phyloP scores from a whole-genome alignment of 768 basidiomycete species.

The Mycena rebaudengoi region DNA sequence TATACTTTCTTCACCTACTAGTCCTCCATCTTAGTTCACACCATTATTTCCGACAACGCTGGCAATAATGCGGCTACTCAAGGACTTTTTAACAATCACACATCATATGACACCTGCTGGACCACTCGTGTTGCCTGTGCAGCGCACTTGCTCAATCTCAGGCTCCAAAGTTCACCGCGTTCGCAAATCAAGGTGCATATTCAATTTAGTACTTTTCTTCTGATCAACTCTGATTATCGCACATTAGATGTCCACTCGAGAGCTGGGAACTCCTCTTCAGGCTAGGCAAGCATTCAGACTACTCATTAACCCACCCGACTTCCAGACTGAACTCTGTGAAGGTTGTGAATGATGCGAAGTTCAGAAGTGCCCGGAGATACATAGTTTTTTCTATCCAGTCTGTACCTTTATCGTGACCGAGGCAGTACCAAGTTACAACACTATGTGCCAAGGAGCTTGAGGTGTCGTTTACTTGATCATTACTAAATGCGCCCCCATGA shows the following conservation, averaged over 20 bases:
- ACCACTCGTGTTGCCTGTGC: constrained; percentile 9
- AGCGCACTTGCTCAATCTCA: constrained; percentile 11
- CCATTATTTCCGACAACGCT: constrained; percentile 12
- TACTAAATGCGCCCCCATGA: constrained; percentile 11
- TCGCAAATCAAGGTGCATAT: constrained; percentile 12
- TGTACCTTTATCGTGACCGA: constrained; percentile 6
- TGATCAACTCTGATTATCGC: constrained; percentile 11
- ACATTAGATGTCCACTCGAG: constrained; percentile 14
- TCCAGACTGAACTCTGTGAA: constrained; percentile 14
- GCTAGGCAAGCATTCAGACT: constrained; percentile 12
- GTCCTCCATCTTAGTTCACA: constrained; percentile 9
- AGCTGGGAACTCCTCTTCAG: constrained; percentile 13
- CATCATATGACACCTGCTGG: constrained; percentile 14
- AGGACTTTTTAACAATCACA: constrained; percentile 9
- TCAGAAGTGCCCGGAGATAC: constrained; percentile 12
- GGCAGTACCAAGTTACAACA: constrained; percentile 11
- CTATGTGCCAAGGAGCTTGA: constrained; percentile 10
- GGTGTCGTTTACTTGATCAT: background rate
- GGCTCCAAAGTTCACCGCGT: constrained; percentile 7
- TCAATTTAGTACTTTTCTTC: constrained; percentile 15
- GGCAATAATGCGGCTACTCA: constrained; percentile 6
- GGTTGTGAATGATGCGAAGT: constrained; percentile 12
- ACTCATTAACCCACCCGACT: constrained; percentile 6
- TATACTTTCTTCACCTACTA: constrained; percentile 7
- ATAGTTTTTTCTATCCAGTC: constrained; percentile 10